These are phyloP conservation scores for Bipolaris cookei DNA, from an alignment of 2,329 filamentous ascomycete species.

Conservation along the genomic window DNA sequence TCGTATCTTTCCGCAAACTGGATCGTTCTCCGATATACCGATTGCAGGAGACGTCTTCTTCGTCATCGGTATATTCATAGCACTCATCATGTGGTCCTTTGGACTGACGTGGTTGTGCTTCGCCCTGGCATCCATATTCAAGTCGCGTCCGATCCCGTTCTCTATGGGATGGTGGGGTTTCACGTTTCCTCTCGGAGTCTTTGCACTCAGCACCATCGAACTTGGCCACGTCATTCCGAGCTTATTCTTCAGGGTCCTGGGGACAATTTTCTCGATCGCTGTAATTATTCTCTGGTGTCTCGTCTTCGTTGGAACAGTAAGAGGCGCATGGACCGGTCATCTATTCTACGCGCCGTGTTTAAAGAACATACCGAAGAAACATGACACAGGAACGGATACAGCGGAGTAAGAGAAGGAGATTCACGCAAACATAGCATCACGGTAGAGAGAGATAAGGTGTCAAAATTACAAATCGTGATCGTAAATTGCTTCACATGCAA, in stretches of 20 bases:
- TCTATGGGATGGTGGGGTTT: conserved; percentile 70
- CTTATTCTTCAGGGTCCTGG: conserved; percentile 62
- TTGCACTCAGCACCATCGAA: conserved; percentile 56
- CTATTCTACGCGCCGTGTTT: conserved; percentile 64
- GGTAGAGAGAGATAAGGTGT: neutral
- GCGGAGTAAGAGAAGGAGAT: conserved; percentile 26
- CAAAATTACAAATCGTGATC: neutral
- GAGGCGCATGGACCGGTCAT: conserved; percentile 56
- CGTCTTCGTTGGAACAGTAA: conserved; percentile 58
- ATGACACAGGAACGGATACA: conserved; percentile 17
- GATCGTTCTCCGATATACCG: conserved; percentile 47
- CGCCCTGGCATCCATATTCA: conserved; percentile 58
- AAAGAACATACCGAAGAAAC: conserved; percentile 38
- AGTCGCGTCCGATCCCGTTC: conserved; percentile 59
- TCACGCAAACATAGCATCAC: conserved; percentile 1
- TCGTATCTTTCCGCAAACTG: conserved; percentile 50
- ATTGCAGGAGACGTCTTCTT: conserved; percentile 61
- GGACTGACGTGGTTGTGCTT: conserved; percentile 62
- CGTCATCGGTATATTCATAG: conserved; percentile 61
- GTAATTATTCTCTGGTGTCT: conserved; percentile 64
- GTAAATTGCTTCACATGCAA: neutral
- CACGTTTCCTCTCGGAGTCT: conserved; percentile 65
- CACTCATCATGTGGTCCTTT: conserved; percentile 64
- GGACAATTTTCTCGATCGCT: conserved; percentile 60
- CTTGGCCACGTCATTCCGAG: conserved; percentile 61